Percentiles rank a stretch among this genome's conserved stretches.
These are phyloP conservation scores for Venturia pyrina DNA, from an alignment of 2,329 filamentous ascomycete genomes.

Conservation along the genomic window DNA sequence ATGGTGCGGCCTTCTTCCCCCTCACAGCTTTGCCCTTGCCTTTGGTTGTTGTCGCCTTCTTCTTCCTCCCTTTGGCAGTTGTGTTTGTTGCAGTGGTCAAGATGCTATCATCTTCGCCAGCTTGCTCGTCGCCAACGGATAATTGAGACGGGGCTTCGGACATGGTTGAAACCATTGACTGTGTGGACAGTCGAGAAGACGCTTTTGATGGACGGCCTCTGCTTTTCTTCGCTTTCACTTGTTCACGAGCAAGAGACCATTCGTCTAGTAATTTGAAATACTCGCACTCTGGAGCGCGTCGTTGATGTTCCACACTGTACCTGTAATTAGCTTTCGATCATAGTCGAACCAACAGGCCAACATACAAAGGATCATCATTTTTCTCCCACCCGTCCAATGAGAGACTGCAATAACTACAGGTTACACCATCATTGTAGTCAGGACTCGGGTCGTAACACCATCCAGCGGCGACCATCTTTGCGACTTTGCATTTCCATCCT, in stretches of 20 bases:
- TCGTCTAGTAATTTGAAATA: constrained; percentile 64
- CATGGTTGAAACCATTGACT: constrained; percentile 34
- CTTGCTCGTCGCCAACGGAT: constrained; percentile 31
- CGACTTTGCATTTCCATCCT: constrained; percentile 80
- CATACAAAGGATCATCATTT: constrained; percentile 72
- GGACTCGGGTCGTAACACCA: constrained; percentile 86
- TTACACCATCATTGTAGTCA: constrained; percentile 80
- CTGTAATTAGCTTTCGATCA: neutral
- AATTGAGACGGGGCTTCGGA: constrained; percentile 32
- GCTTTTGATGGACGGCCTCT: constrained; percentile 42
- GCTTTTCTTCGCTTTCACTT: constrained; percentile 20
- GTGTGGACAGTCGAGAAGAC: constrained; percentile 54
- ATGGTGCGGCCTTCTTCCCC: constrained; percentile 14
- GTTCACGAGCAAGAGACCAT: constrained; percentile 42
- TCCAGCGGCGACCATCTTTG: constrained; percentile 83
- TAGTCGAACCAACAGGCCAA: constrained; percentile 23
- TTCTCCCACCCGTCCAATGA: constrained; percentile 92
- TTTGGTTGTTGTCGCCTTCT: constrained; percentile 25
- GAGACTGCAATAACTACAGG: constrained; percentile 81
- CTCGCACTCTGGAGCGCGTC: constrained; percentile 65
- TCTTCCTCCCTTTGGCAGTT: constrained; percentile 39
- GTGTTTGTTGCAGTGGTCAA: constrained; percentile 33
- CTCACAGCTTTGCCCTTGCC: constrained; percentile 15
- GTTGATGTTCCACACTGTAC: constrained; percentile 66
- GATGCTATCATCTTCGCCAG: constrained; percentile 47